A percentile compares a stretch with the other conserved stretches of the same genome.
Conservation (phyloP, 192 early-diverging fungal genomes). For the Lobosporangium transversale region DNA sequence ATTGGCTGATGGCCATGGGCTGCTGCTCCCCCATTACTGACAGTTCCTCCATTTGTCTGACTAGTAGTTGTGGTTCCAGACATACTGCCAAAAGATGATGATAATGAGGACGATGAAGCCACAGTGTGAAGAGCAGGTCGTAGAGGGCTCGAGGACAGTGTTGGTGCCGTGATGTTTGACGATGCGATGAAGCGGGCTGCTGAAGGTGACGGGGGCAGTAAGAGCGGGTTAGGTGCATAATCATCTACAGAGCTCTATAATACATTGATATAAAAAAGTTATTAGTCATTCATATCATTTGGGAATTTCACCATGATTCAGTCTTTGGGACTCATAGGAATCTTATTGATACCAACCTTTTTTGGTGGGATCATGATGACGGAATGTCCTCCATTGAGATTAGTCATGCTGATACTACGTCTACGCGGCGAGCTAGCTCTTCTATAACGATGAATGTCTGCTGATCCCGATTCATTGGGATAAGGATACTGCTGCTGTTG, state of each 20-base stretch:
- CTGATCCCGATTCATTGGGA: constrained; percentile 13
- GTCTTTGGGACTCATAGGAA: not conserved
- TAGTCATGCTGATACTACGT: constrained; percentile 53
- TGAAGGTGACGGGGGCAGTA: constrained; percentile 50
- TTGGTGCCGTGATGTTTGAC: constrained; percentile 26
- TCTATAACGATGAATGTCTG: constrained; percentile 37
- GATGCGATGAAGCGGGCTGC: constrained; percentile 40
- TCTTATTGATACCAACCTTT: constrained; percentile 15
- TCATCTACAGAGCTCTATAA: constrained; percentile 39
- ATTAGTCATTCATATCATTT: constrained; percentile 4
- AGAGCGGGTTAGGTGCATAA: constrained; percentile 34
- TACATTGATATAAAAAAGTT: not conserved
- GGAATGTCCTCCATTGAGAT: constrained; percentile 35
- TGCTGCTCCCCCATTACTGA: constrained; percentile 13
- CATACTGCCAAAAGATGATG: constrained; percentile 40
- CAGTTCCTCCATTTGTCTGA: constrained; percentile 12
- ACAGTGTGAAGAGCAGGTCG: constrained; percentile 40
- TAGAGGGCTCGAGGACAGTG: constrained; percentile 41
- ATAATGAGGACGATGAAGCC: constrained; percentile 47
- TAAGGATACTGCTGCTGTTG: constrained; percentile 41
- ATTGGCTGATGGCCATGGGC: constrained; percentile 5
- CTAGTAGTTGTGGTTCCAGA: constrained; percentile 16
- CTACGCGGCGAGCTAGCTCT: constrained; percentile 45
- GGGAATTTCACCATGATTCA: not conserved
- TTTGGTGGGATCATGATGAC: constrained; percentile 47